Percentiles rank a stretch among this genome's conserved stretches.
Evolutionary conservation across 805 yeast genomes (phyloP).

Genomic region (Saccharomyces kudriavzevii): DNA sequence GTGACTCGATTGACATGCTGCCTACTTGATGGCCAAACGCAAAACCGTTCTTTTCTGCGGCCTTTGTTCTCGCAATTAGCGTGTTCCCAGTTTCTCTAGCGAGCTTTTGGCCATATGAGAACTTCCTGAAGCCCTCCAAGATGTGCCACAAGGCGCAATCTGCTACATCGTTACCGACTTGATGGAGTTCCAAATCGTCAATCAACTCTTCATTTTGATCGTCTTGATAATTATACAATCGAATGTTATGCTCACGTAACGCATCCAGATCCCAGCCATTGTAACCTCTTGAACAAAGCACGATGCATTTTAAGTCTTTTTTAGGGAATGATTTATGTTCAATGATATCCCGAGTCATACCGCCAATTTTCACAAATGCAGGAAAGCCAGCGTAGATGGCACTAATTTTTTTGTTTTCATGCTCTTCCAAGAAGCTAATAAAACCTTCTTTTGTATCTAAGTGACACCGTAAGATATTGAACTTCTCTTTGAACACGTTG

Average conservation of each 20-base stretch:
- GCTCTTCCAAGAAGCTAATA: slow-evolving; percentile 9
- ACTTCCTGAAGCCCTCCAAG: slow-evolving; percentile 46
- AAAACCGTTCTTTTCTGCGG: slow-evolving; percentile 16
- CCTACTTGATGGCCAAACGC: slow-evolving; percentile 34
- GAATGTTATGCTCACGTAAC: slow-evolving; percentile 35
- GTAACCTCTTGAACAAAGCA: slow-evolving; percentile 51
- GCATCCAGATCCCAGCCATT: slow-evolving; percentile 41
- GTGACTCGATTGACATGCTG: slow-evolving; percentile 34
- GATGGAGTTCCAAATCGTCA: slow-evolving; percentile 15
- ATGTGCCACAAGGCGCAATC: slow-evolving; percentile 53
- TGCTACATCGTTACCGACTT: slow-evolving; percentile 58
- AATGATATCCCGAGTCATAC: slow-evolving; percentile 38
- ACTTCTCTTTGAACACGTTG: slow-evolving; percentile 7
- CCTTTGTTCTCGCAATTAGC: slow-evolving; percentile 32
- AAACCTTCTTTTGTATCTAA: slow-evolving; percentile 12
- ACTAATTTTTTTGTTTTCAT: slow-evolving; percentile 14
- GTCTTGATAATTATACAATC: slow-evolving; percentile 38
- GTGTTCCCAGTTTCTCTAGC: slow-evolving; percentile 34
- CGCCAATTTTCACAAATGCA: slow-evolving; percentile 46
- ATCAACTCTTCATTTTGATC: slow-evolving; percentile 5
- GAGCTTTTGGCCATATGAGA: slow-evolving; percentile 31
- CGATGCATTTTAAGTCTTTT: slow-evolving; percentile 37
- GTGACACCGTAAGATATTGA: slow-evolving; percentile 9
- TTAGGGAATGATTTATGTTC: slow-evolving; percentile 34
- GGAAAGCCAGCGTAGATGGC: slow-evolving; percentile 58